Base-by-base conservation (phyloP, 495 filamentous ascomycete genomes). In the Pseudomonodictys pantanalensis region DNA sequence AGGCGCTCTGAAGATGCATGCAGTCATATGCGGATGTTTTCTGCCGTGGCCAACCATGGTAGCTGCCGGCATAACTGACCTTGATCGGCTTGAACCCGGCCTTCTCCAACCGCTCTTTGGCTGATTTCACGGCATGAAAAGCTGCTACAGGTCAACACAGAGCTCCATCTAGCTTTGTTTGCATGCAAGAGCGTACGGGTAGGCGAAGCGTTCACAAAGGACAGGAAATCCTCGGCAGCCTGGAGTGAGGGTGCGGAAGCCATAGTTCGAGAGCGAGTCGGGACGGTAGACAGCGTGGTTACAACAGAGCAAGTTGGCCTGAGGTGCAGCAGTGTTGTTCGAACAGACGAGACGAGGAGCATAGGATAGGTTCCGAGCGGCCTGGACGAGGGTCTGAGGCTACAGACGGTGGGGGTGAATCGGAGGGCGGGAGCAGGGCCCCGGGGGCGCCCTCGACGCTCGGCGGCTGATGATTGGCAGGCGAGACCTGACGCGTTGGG, bases 131-230 rank as follows among this genome's bases (percentile, higher is more conserved):
- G 41, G 92, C 95, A 77, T 97, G 93, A 77, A 95, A 97, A 53
- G 93, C 93, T 98, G 68, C 35, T 23, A 20, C 29, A 39, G 60
- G 74, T 61, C 72, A 61, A 39, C 11, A 43, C 12, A 35, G 18
- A 23, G 22, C 44, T 38, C 35, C 28, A 51, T 45, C 35, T 51
- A 46, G 15, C 18, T 20, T 32, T 56, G 25, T 26, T 23, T 3
- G 20, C 32, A 11, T n/a, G 46, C 20, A 49, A 46, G 39, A 56
- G 61, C 86, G 60, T 83, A 98, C 93, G 92, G 57, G 92, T 96
- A 11, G 95, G 93, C 47, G 91, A 96, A 52, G 87, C 87, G 74
- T 97, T 93, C 71, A 98, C 85, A 77, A 95, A 98, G 71, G 88
- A 87, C 66, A 97, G 72, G 68, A 98, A 95, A 73, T 91, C 89